Percentiles rank a stretch among this genome's conserved stretches.
These are phyloP conservation scores for Sarcodon aspratus DNA, from an alignment of 768 basidiomycete genomes.

Conservation along the genomic window DNA sequence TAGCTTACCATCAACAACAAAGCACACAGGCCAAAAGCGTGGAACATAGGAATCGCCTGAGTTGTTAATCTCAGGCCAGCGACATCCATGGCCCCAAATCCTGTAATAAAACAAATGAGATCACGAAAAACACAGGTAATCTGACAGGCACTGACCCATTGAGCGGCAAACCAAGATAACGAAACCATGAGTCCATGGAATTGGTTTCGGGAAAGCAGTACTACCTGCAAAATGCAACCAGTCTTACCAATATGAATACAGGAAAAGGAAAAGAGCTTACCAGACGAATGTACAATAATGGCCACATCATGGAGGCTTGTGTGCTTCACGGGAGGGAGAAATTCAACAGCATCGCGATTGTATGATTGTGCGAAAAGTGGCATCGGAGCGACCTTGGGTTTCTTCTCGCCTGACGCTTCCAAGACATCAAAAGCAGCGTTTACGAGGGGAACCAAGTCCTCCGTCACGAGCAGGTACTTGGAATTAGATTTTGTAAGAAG, in stretches of 20 bases:
- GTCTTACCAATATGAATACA: background rate
- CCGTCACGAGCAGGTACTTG: slow-evolving; percentile 12
- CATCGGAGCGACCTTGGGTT: slow-evolving; percentile 5
- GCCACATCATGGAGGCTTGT: background rate
- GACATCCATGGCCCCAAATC: too few relatives aligned
- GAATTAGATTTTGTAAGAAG: slow-evolving; percentile 15
- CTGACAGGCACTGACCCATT: background rate
- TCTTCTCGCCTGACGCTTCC: background rate
- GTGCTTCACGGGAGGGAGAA: background rate
- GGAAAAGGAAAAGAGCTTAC: slow-evolving; percentile 1
- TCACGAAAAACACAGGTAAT: background rate
- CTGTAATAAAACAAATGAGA: too few relatives aligned
- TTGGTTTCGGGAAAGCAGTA: slow-evolving; percentile 18
- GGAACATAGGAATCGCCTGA: background rate
- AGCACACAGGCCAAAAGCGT: background rate
- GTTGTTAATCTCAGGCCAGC: too few relatives aligned
- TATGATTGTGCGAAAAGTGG: slow-evolving; percentile 10
- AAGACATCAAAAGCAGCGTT: slow-evolving; percentile 7
- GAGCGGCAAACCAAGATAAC: background rate
- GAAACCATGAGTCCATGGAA: slow-evolving; percentile 9
- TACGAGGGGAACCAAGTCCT: slow-evolving; percentile 10
- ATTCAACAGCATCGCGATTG: background rate
- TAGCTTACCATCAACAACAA: background rate
- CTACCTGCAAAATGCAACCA: slow-evolving; percentile 11
- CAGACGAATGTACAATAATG: slow-evolving; percentile 9